phyloP scores from a whole-genome alignment of 2,329 filamentous ascomycete species.

The Ceratocystis papillata region DNA sequence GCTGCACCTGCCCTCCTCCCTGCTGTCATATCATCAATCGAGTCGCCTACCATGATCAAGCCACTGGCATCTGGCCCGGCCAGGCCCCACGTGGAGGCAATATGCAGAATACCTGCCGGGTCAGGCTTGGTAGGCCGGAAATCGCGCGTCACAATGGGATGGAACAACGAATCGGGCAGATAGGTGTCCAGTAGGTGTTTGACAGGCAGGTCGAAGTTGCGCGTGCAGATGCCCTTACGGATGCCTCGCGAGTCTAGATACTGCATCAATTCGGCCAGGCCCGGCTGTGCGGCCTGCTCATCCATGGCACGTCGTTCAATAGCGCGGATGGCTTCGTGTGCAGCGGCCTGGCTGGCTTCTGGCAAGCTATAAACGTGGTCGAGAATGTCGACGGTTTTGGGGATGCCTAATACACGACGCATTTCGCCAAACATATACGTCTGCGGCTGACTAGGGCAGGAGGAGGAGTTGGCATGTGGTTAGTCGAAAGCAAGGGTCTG shows the following conservation, averaged over 20 bases:
- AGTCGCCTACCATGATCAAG: conserved; percentile 62
- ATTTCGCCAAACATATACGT: conserved; percentile 94
- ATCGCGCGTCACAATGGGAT: conserved; percentile 73
- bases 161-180: conserved; percentile 55
- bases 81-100: conserved; percentile 65
- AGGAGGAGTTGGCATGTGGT: neutral
- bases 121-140: conserved; percentile 77
- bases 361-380: conserved; percentile 73
- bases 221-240: conserved; percentile 77
- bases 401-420: conserved; percentile 62
- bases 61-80: conserved; percentile 35
- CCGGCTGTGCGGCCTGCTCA: conserved; percentile 68
- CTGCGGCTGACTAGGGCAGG: conserved; percentile 59
- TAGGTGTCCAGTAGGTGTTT: conserved; percentile 65
- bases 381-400: conserved; percentile 68
- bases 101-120: conserved; percentile 78
- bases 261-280: conserved; percentile 65
- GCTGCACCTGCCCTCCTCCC: conserved; percentile 73
- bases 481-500: conserved; percentile 8
- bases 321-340: conserved; percentile 60
- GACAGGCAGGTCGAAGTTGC: conserved; percentile 81
- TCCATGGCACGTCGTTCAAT: conserved; percentile 78
- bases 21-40: conserved; percentile 85
- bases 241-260: conserved; percentile 61
- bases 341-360: conserved; percentile 45